These are phyloP conservation scores for Talaromyces pinophilus DNA, from an alignment of 2,329 filamentous ascomycete species.

Conservation along the genomic window DNA sequence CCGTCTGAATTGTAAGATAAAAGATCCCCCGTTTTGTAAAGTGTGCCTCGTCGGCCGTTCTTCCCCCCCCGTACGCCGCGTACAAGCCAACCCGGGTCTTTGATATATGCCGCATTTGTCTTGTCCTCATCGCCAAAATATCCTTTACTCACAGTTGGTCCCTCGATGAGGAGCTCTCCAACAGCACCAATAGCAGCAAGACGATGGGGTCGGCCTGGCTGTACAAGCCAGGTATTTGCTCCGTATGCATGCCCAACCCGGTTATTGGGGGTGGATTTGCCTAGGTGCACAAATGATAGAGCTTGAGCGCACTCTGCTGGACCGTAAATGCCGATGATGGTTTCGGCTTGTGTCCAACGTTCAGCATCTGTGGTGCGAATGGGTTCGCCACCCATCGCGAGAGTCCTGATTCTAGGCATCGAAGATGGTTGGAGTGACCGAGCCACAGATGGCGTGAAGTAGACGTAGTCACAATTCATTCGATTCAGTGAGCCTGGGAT, in stretches of 20 bases:
- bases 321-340: constrained; percentile 27
- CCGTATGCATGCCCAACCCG: not conserved
- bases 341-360: not conserved
- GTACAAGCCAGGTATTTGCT: constrained; percentile 15
- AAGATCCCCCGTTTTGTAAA: constrained; percentile 42
- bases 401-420: not conserved
- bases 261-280: not conserved
- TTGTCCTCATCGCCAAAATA: constrained; percentile 33
- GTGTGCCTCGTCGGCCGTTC: constrained; percentile 1
- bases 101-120: constrained; percentile 31
- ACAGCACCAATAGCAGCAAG: constrained; percentile 39
- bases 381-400: constrained; percentile 13
- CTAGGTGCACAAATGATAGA: constrained; percentile 1
- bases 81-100: constrained; percentile 14
- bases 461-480: not conserved
- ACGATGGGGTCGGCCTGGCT: not conserved
- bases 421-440: not conserved
- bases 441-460: constrained; percentile 17
- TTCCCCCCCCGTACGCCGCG: not conserved
- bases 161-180: constrained; percentile 47
- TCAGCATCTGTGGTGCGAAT: not conserved
- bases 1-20: constrained; percentile 34
- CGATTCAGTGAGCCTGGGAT: constrained; percentile 6
- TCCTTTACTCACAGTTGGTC: constrained; percentile 33
- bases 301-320: constrained; percentile 20